Evolutionary conservation across 2,329 filamentous ascomycete genomes (phyloP).

Genomic region (Verticillium nonalfalfae): DNA sequence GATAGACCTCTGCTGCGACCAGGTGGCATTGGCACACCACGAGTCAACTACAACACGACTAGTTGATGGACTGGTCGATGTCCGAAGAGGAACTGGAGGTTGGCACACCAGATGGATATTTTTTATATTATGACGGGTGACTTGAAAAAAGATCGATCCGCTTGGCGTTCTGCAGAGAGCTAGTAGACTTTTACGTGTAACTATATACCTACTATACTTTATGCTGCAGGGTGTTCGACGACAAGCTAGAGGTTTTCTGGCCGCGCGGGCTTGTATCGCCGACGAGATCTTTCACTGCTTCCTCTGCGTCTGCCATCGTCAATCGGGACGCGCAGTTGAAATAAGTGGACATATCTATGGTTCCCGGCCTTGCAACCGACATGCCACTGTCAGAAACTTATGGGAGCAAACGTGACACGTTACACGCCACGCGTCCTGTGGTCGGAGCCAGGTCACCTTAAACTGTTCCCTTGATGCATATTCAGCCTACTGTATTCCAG

Average conservation of each 20-base stretch:
- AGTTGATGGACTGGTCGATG: background rate
- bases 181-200: background rate
- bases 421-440: no score
- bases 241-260: no score
- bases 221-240: slow-evolving; percentile 9
- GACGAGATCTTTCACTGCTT: background rate
- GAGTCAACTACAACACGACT: slow-evolving; percentile 30
- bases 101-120: background rate
- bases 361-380: no score
- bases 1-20: slow-evolving; percentile 43
- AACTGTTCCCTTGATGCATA: no score
- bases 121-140: background rate
- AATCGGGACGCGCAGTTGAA: no score
- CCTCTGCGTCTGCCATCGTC: background rate
- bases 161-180: background rate
- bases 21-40: slow-evolving; percentile 41
- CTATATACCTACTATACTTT: background rate
- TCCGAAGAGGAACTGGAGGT: background rate
- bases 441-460: no score
- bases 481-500: no score
- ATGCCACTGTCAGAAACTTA: no score
- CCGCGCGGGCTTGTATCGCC: no score
- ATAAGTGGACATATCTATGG: no score
- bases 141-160: background rate
- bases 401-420: no score